phyloP scores from a whole-genome alignment of 192 early-diverging fungal species.

The Allomyces arbusculus region DNA sequence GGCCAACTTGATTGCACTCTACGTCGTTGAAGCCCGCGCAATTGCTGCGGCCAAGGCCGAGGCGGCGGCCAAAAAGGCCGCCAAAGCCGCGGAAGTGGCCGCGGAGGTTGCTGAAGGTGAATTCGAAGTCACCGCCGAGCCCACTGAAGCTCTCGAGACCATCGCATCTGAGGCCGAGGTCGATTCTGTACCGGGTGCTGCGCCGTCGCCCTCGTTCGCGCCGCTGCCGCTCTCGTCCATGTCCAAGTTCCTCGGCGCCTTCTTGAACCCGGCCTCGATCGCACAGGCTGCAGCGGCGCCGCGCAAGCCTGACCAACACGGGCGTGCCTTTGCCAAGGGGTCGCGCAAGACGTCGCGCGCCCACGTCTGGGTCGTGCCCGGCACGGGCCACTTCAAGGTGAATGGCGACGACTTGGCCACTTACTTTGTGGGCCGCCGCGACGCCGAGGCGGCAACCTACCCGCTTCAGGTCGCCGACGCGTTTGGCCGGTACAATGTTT shows the following conservation, averaged over 20 bases:
- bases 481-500: conserved; percentile 72
- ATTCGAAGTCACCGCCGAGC: not conserved
- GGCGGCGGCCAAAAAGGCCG: conserved; percentile 4
- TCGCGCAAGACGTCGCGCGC: conserved; percentile 64
- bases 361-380: conserved; percentile 48
- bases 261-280: conserved; percentile 14
- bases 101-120: conserved; percentile 2
- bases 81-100: not conserved
- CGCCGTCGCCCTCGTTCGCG: conserved; percentile 9
- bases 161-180: conserved; percentile 27
- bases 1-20: conserved; percentile 5
- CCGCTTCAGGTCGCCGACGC: conserved; percentile 45
- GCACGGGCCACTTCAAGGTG: conserved; percentile 45
- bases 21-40: conserved; percentile 8
- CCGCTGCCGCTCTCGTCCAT: conserved; percentile 4
- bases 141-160: conserved; percentile 15
- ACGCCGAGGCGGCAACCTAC: conserved; percentile 46
- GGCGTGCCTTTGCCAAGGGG: conserved; percentile 51
- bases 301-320: conserved; percentile 35
- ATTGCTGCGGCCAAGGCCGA: not conserved
- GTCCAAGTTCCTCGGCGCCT: conserved; percentile 13
- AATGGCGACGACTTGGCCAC: conserved; percentile 52
- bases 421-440: conserved; percentile 49
- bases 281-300: conserved; percentile 13
- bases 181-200: conserved; percentile 18